Percentiles rank a stretch among this genome's conserved stretches.
phyloP scores from a whole-genome alignment of 805 yeast genomes.

The Candida ortonii region DNA sequence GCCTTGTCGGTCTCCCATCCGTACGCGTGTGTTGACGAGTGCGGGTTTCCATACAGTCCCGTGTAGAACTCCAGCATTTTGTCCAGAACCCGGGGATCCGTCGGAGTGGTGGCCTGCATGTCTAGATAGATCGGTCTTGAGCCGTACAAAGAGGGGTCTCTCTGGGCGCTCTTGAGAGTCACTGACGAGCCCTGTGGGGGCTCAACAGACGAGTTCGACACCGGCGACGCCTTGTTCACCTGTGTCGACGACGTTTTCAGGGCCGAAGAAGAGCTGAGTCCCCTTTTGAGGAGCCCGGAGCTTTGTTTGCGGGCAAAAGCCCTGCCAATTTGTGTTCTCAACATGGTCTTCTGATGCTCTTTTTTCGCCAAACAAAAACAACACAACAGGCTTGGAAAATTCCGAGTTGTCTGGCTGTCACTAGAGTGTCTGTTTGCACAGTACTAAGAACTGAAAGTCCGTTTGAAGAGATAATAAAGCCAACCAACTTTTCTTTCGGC shows the following conservation, averaged over 20 bases:
- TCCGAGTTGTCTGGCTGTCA: too few relatives aligned
- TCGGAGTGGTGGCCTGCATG: conserved; percentile 98
- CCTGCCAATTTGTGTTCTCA: not conserved
- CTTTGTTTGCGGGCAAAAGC: too few relatives aligned
- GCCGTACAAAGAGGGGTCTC: conserved; percentile 50
- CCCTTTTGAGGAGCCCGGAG: too few relatives aligned
- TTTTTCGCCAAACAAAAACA: too few relatives aligned
- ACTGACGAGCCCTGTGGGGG: conserved; percentile 51
- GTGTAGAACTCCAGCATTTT: conserved; percentile 83
- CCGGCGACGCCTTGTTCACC: conserved; percentile 24
- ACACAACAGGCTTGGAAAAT: too few relatives aligned
- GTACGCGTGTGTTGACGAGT: conserved; percentile 92
- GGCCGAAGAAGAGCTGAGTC: conserved; percentile 1
- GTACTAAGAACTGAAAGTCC: too few relatives aligned
- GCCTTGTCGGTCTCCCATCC: conserved; percentile 98
- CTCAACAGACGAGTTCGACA: conserved; percentile 14
- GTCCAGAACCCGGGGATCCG: conserved; percentile 93
- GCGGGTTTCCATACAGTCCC: conserved; percentile 96
- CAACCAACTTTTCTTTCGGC: too few relatives aligned
- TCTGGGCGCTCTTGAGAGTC: conserved; percentile 39
- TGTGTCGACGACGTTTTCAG: conserved; percentile 19
- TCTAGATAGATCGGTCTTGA: conserved; percentile 92
- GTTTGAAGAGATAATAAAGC: too few relatives aligned
- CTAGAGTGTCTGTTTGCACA: too few relatives aligned
- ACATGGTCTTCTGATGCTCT: not conserved